Conservation (phyloP, 2,329 filamentous ascomycete species). For the Teratosphaeria gauchensis region DNA sequence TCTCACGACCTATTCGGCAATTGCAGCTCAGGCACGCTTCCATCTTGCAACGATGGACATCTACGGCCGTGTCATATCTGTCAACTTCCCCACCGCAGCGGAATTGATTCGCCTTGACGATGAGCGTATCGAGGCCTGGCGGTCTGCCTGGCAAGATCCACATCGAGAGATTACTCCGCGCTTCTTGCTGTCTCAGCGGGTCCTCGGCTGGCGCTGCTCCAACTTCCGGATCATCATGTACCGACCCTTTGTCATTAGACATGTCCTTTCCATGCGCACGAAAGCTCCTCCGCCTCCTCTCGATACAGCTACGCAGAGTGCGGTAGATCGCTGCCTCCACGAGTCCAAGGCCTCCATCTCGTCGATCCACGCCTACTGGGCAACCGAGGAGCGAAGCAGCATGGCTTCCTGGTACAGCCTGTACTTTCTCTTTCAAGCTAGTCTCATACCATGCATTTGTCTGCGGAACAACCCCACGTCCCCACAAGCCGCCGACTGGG, state of each 20-base stretch:
- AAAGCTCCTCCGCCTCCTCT: conserved; percentile 1
- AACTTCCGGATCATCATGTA: conserved; percentile 43
- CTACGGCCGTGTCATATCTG: conserved; percentile 38
- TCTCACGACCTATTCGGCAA: conserved; percentile 36
- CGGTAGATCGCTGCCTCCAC: conserved; percentile 30
- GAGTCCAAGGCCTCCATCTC: conserved; percentile 35
- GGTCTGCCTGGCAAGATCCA: conserved; percentile 28
- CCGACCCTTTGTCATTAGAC: conserved; percentile 36
- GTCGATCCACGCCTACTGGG: conserved; percentile 33
- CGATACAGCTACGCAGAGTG: conserved; percentile 10
- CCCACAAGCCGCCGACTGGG: conserved; percentile 30
- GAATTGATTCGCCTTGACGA: conserved; percentile 35
- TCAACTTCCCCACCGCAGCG: conserved; percentile 32
- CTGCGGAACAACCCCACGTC: conserved; percentile 35
- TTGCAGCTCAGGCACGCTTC: conserved; percentile 37
- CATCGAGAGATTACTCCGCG: conserved; percentile 26
- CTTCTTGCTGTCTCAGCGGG: conserved; percentile 27
- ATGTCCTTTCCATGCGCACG: conserved; percentile 21
- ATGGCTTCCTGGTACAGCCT: conserved; percentile 39
- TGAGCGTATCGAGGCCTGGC: conserved; percentile 31
- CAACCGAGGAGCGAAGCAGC: conserved; percentile 28
- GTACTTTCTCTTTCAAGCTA: conserved; percentile 43
- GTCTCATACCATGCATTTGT: conserved; percentile 40
- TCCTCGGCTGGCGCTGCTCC: conserved; percentile 36
- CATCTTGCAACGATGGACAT: conserved; percentile 37